Conservation (phyloP, 164 flowering plant species). For the Warburgia ugandensis region DNA sequence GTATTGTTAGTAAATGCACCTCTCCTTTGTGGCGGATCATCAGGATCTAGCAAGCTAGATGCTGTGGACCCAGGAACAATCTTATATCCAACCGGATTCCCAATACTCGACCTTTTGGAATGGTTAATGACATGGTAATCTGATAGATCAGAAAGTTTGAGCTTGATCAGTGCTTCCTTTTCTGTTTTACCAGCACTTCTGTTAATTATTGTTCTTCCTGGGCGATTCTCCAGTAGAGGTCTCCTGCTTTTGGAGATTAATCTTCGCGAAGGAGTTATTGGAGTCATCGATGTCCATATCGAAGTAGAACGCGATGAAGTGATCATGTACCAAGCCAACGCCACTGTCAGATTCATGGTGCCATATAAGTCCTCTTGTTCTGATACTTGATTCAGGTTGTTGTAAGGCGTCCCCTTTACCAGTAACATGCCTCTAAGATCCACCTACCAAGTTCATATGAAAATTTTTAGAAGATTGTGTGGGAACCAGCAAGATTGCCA, state of each 20-base stretch:
- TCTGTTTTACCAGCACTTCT: constrained; percentile 62
- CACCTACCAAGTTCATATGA: constrained; percentile 46
- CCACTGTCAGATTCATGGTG: constrained; percentile 70
- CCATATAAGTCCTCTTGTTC: constrained; percentile 48
- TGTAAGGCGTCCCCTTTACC: constrained; percentile 77
- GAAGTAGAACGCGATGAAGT: constrained; percentile 68
- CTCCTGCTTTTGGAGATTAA: constrained; percentile 42
- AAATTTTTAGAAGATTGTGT: neutral
- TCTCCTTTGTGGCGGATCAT: constrained; percentile 72
- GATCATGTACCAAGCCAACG: constrained; percentile 87
- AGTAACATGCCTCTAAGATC: constrained; percentile 83
- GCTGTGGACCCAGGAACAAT: constrained; percentile 74
- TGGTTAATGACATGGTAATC: constrained; percentile 83
- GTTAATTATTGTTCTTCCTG: constrained; percentile 54
- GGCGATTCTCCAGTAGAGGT: constrained; percentile 50
- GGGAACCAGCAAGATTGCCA: too few species aligned
- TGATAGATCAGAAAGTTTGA: constrained; percentile 61
- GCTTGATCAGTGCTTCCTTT: constrained; percentile 69
- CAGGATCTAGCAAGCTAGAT: constrained; percentile 66
- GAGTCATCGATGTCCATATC: constrained; percentile 89
- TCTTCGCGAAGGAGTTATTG: constrained; percentile 76
- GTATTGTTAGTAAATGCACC: constrained; percentile 84
- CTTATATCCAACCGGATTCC: constrained; percentile 83
- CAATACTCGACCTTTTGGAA: constrained; percentile 44
- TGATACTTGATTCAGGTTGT: constrained; percentile 50